Evolutionary conservation across 148 eudicot genomes (phyloP).

Genomic region (Dianthus caryophyllus): DNA sequence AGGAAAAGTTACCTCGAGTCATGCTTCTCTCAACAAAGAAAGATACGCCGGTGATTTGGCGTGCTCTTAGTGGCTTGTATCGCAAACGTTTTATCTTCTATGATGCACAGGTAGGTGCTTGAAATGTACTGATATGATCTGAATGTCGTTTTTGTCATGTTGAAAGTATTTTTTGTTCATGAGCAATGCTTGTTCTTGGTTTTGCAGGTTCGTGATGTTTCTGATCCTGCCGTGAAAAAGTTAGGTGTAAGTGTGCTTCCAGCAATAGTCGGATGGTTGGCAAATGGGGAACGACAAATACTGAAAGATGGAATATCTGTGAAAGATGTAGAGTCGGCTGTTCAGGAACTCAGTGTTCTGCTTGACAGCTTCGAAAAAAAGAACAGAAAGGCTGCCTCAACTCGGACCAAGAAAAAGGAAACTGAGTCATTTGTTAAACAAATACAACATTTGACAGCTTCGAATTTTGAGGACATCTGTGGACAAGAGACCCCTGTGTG

Average conservation of each 20-base stretch:
- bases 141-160: not conserved
- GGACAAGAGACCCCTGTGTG: slow-evolving; percentile 75
- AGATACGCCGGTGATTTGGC: slow-evolving; percentile 91
- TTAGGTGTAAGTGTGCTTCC: slow-evolving; percentile 76
- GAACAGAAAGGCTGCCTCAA: slow-evolving; percentile 49
- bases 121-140: not conserved
- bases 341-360: slow-evolving; percentile 61
- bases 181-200: not conserved
- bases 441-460: slow-evolving; percentile 51
- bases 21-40: slow-evolving; percentile 85
- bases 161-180: not conserved
- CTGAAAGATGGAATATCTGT: slow-evolving; percentile 67
- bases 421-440: slow-evolving; percentile 41
- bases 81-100: slow-evolving; percentile 59
- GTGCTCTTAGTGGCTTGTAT: slow-evolving; percentile 76
- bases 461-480: slow-evolving; percentile 60
- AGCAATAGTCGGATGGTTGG: slow-evolving; percentile 83
- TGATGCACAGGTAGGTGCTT: slow-evolving; percentile 86
- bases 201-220: slow-evolving; percentile 59
- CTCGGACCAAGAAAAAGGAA: slow-evolving; percentile 36
- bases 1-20: slow-evolving; percentile 59
- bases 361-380: slow-evolving; percentile 72
- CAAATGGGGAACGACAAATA: slow-evolving; percentile 72
- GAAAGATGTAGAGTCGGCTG: slow-evolving; percentile 75
- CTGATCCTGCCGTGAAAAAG: slow-evolving; percentile 51